A percentile compares a stretch with the other conserved stretches of the same genome.
These are phyloP conservation scores for Corymbia maculata DNA, from an alignment of 345 rosid species.

Conservation along the genomic window DNA sequence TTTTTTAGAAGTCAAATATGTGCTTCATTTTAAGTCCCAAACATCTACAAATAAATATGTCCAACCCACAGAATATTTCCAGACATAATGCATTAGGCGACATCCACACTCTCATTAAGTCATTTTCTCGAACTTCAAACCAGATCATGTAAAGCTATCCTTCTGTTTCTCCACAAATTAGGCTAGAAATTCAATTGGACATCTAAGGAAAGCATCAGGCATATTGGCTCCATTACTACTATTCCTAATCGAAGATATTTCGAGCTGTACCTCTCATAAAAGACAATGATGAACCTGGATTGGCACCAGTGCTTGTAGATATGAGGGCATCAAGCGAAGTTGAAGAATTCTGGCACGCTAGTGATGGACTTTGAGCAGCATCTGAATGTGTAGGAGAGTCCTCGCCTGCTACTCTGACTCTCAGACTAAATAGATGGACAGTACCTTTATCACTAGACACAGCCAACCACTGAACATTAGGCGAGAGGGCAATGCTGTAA, in stretches of 20 bases:
- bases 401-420: slow-evolving; percentile 67
- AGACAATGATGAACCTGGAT: slow-evolving; percentile 75
- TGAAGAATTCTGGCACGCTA: slow-evolving; percentile 45
- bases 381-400: slow-evolving; percentile 34
- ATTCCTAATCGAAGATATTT: background rate
- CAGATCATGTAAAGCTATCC: background rate
- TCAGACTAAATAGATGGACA: slow-evolving; percentile 75
- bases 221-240: background rate
- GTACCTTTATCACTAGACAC: slow-evolving; percentile 92
- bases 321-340: slow-evolving; percentile 54
- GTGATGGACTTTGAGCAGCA: slow-evolving; percentile 22
- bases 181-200: background rate
- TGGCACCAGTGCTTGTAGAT: slow-evolving; percentile 58
- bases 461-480: slow-evolving; percentile 77
- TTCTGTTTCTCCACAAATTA: background rate
- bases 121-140: background rate
- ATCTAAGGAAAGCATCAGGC: background rate
- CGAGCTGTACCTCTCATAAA: slow-evolving; percentile 64
- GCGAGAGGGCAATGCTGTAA: slow-evolving; percentile 67
- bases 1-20: background rate
- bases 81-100: background rate
- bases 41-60: background rate
- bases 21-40: background rate
- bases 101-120: background rate
- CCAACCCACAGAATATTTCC: background rate